A percentile compares a stretch with the other conserved stretches of the same genome.
phyloP scores from a whole-genome alignment of 352 stramenopile genomes.

The Peronospora destructor region DNA sequence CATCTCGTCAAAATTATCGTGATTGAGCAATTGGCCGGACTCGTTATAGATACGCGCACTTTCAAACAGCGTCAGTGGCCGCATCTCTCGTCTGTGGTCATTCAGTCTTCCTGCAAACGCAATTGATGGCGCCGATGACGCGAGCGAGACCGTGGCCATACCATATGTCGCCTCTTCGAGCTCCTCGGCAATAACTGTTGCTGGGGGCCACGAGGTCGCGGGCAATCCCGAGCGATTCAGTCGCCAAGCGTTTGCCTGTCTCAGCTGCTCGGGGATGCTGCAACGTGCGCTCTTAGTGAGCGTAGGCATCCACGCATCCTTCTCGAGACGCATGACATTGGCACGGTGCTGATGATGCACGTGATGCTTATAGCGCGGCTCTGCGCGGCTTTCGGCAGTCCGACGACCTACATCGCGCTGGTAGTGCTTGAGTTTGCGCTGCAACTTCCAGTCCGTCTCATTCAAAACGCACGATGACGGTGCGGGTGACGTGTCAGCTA shows the following conservation, averaged over 20 bases:
- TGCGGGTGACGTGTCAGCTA: slow-evolving; percentile 14
- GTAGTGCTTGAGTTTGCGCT: slow-evolving; percentile 66
- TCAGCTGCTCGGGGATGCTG: slow-evolving; percentile 42
- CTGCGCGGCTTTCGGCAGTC: slow-evolving; percentile 12
- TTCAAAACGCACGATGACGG: slow-evolving; percentile 17
- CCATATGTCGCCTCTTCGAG: slow-evolving; percentile 29
- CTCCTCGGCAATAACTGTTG: slow-evolving; percentile 16
- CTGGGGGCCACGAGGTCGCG: slow-evolving; percentile 49
- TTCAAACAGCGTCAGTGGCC: slow-evolving; percentile 75
- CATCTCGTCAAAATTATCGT: slow-evolving; percentile 64
- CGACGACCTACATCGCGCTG: slow-evolving; percentile 48
- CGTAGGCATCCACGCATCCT: slow-evolving; percentile 32
- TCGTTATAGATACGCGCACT: slow-evolving; percentile 75
- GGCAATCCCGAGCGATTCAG: slow-evolving; percentile 46
- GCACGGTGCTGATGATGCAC: slow-evolving; percentile 27
- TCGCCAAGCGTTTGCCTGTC: slow-evolving; percentile 13
- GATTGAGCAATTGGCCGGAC: slow-evolving; percentile 56
- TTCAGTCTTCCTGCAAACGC: slow-evolving; percentile 26
- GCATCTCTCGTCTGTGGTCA: slow-evolving; percentile 36
- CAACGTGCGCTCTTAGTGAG: slow-evolving; percentile 21
- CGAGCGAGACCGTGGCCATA: slow-evolving; percentile 16
- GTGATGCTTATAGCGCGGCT: slow-evolving; percentile 40
- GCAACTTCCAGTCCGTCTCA: slow-evolving; percentile 47
- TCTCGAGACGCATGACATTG: slow-evolving; percentile 33
- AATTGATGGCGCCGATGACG: slow-evolving; percentile 41